phyloP scores from a whole-genome alignment of 106 monocot species.

The Narthecium ossifragum region DNA sequence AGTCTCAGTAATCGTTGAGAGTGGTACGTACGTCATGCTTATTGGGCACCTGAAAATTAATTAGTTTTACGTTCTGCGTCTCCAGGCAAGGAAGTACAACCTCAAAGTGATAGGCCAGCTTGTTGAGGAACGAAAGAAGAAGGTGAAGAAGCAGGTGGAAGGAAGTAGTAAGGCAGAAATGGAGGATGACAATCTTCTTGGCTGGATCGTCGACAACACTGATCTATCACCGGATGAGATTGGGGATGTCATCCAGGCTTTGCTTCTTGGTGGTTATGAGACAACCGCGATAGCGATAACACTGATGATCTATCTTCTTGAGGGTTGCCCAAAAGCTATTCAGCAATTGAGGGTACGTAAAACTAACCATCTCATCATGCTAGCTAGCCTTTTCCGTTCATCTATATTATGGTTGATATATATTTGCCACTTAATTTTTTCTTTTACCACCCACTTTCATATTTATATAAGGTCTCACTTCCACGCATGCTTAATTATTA shows the following conservation, averaged over 20 bases:
- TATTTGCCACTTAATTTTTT: too few species aligned
- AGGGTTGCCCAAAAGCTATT: not conserved
- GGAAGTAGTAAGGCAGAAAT: not conserved
- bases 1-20: too few species aligned
- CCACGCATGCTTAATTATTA: not conserved
- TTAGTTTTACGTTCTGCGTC: not conserved
- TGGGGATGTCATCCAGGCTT: not conserved
- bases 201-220: not conserved
- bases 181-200: slow-evolving; percentile 1
- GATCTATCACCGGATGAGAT: not conserved
- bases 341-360: not conserved
- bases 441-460: not conserved
- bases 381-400: too few species aligned
- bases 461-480: not conserved
- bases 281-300: slow-evolving; percentile 1
- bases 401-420: too few species aligned
- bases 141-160: not conserved
- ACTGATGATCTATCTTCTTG: not conserved
- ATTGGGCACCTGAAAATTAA: not conserved
- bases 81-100: not conserved
- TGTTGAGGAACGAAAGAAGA: not conserved
- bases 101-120: not conserved
- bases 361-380: too few species aligned
- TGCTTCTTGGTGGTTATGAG: not conserved
- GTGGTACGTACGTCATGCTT: not conserved